Evolutionary conservation across 345 rosid genomes (phyloP).

Genomic region (Toxicodendron radicans): DNA sequence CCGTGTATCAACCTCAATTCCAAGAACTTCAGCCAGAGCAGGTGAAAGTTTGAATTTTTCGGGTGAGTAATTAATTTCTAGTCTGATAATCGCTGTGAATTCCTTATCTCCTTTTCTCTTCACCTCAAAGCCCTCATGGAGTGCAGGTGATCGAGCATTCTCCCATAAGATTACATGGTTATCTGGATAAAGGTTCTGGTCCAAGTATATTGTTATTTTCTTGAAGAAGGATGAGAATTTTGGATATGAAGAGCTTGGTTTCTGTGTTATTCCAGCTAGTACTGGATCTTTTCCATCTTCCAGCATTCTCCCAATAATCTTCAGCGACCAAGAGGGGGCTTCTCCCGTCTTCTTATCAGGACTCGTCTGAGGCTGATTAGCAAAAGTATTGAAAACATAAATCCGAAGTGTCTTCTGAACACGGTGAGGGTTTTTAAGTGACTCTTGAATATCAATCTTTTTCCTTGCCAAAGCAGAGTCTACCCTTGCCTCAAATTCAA

Average conservation of each 20-base stretch:
- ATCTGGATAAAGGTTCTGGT: slow-evolving; percentile 56
- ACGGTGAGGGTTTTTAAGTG: slow-evolving; percentile 46
- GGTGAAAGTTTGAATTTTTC: slow-evolving; percentile 59
- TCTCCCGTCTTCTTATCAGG: slow-evolving; percentile 32
- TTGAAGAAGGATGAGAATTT: slow-evolving; percentile 59
- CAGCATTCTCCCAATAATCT: slow-evolving; percentile 56
- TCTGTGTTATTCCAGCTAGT: slow-evolving; percentile 39
- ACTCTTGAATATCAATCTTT: slow-evolving; percentile 48
- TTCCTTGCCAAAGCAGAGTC: slow-evolving; percentile 54
- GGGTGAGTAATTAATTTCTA: slow-evolving; percentile 57
- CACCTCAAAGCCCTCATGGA: slow-evolving; percentile 63
- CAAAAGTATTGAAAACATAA: slow-evolving; percentile 51
- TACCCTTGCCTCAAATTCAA: slow-evolving; percentile 52
- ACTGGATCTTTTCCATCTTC: slow-evolving; percentile 61
- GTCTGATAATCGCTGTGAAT: slow-evolving; percentile 50
- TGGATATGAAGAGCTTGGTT: slow-evolving; percentile 29
- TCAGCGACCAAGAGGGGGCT: slow-evolving; percentile 57
- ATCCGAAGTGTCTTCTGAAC: slow-evolving; percentile 47
- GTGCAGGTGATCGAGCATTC: slow-evolving; percentile 50
- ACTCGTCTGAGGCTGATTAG: slow-evolving; percentile 37
- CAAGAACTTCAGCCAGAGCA: slow-evolving; percentile 47
- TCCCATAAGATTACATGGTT: slow-evolving; percentile 62
- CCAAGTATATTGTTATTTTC: slow-evolving; percentile 56
- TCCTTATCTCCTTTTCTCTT: slow-evolving; percentile 65
- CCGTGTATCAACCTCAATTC: slow-evolving; percentile 54